Conservation (phyloP, 352 stramenopile genomes). For the Phytophthora fragariaefolia region DNA sequence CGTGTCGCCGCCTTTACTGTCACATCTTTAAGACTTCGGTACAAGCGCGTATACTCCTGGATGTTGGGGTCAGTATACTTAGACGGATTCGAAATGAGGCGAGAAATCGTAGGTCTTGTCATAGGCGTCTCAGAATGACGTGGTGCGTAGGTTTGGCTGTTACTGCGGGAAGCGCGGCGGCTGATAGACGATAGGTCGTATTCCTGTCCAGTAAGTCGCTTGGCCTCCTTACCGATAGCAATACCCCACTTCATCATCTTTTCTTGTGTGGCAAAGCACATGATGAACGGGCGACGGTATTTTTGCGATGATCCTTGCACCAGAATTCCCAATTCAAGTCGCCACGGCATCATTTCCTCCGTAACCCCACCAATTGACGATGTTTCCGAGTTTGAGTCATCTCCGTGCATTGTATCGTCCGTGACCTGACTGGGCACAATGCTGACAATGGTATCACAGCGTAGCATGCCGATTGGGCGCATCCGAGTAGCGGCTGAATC, state of each 20-base stretch:
- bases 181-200: constrained; percentile 83
- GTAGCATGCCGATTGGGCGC: constrained; percentile 79
- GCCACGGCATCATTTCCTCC: constrained; percentile 76
- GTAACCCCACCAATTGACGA: constrained; percentile 33
- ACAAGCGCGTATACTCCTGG: constrained; percentile 51
- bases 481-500: constrained; percentile 60
- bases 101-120: constrained; percentile 62
- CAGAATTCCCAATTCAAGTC: constrained; percentile 75
- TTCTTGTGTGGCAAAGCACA: constrained; percentile 81
- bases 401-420: constrained; percentile 25
- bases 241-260: constrained; percentile 91
- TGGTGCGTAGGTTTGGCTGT: constrained; percentile 60
- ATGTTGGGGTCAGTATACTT: constrained; percentile 80
- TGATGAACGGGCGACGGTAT: constrained; percentile 78
- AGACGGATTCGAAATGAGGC: constrained; percentile 76
- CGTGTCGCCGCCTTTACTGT: constrained; percentile 65
- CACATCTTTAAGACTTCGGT: constrained; percentile 82
- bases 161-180: constrained; percentile 63
- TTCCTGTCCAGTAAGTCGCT: constrained; percentile 81
- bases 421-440: constrained; percentile 77
- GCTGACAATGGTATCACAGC: constrained; percentile 83
- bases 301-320: constrained; percentile 62
- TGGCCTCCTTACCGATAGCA: constrained; percentile 76
- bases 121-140: constrained; percentile 67
- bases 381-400: constrained; percentile 18